These are phyloP conservation scores for Hemerocallis citrina DNA, from an alignment of 106 monocot species.

Conservation along the genomic window DNA sequence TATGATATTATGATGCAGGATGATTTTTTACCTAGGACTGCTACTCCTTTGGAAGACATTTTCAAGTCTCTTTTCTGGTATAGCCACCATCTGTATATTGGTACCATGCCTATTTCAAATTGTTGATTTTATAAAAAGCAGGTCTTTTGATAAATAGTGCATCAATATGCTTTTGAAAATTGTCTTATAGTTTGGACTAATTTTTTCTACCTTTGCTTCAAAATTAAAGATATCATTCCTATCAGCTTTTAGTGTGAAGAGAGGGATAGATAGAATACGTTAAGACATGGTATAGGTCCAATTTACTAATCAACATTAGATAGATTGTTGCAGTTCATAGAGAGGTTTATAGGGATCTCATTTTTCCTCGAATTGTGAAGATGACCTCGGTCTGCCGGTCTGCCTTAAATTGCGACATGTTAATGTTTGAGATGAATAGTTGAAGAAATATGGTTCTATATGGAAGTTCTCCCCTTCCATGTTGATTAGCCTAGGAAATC, in stretches of 20 bases:
- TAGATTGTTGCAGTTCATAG: background rate
- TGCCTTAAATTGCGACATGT: too few species aligned
- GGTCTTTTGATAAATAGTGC: background rate
- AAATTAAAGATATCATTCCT: too few species aligned
- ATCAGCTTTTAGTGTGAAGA: too few species aligned
- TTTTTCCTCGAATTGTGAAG: background rate
- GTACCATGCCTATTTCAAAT: background rate
- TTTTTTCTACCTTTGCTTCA: too few species aligned
- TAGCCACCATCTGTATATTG: background rate
- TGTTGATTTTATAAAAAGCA: background rate
- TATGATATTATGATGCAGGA: conserved; percentile 44
- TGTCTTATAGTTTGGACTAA: too few species aligned
- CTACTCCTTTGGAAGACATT: conserved; percentile 88
- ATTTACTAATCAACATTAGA: too few species aligned
- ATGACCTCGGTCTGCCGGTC: background rate
- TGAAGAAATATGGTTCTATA: background rate
- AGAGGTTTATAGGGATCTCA: background rate
- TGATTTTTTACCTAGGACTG: conserved; percentile 90
- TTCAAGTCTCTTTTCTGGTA: conserved; percentile 97
- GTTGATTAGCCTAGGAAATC: background rate
- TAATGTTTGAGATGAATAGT: background rate
- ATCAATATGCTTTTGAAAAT: background rate
- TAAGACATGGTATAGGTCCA: too few species aligned
- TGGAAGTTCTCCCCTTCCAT: background rate
- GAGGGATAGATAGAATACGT: too few species aligned